These are phyloP conservation scores for Penicillium waksmanii DNA, from an alignment of 495 filamentous ascomycete genomes.

Conservation along the genomic window DNA sequence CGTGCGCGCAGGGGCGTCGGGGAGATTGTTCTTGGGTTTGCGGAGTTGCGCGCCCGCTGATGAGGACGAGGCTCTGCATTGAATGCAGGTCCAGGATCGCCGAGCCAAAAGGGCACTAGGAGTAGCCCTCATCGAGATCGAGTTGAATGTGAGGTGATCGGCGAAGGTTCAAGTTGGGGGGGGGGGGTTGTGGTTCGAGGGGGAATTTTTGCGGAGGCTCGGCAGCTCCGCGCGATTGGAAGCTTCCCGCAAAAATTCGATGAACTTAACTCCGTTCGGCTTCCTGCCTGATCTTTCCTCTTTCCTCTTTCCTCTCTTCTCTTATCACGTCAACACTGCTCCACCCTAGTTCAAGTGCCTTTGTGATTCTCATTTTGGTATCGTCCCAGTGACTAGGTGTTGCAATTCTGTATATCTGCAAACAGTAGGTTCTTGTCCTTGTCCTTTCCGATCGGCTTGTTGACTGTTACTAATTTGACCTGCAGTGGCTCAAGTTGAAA, in stretches of 20 bases:
- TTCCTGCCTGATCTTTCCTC: too few relatives aligned
- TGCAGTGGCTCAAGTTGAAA: constrained; percentile 42
- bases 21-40: constrained; percentile 46
- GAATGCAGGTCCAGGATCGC: constrained; percentile 46
- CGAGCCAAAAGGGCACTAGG: constrained; percentile 34
- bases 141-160: constrained; percentile 4
- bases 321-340: too few relatives aligned
- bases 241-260: constrained; percentile 33
- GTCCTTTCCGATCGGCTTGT: not conserved
- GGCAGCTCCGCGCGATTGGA: constrained; percentile 33
- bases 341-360: not conserved
- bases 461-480: constrained; percentile 22
- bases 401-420: not conserved
- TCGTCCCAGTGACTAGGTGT: not conserved
- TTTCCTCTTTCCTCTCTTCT: constrained; percentile 11
- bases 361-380: constrained; percentile 4
- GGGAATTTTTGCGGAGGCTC: constrained; percentile 27
- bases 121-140: constrained; percentile 33
- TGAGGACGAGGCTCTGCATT: constrained; percentile 45
- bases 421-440: constrained; percentile 10
- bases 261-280: not conserved
- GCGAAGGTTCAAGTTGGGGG: not conserved
- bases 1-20: constrained; percentile 74
- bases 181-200: not conserved
- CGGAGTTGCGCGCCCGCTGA: constrained; percentile 28